A percentile compares a stretch with the other conserved stretches of the same genome.
Evolutionary conservation across 208 protist genomes (phyloP).

Genomic region (Histomonas meleagridis): DNA sequence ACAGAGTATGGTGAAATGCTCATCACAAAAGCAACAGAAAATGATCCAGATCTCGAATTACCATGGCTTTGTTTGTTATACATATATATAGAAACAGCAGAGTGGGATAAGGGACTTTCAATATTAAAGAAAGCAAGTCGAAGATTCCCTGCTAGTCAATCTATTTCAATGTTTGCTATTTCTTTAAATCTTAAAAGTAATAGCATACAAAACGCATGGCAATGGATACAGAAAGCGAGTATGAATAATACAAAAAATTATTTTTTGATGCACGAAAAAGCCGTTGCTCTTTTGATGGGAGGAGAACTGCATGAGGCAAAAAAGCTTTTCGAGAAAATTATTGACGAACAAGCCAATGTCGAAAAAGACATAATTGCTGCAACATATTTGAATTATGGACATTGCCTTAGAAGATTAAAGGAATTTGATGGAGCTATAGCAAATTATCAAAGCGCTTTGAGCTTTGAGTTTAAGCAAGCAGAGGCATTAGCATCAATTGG

Average conservation of each 20-base stretch:
- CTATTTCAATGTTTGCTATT: slow-evolving; percentile 7
- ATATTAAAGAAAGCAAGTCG: neutral
- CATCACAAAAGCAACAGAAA: neutral
- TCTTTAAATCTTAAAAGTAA: neutral
- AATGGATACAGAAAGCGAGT: neutral
- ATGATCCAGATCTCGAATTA: neutral
- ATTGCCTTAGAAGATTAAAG: neutral
- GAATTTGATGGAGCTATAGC: neutral
- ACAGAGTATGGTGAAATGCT: neutral
- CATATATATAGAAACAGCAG: neutral
- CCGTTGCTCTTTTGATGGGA: neutral
- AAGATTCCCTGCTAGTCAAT: neutral
- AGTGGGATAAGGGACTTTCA: neutral
- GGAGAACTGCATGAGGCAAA: neutral
- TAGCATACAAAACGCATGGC: neutral
- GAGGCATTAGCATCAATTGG: slow-evolving; percentile 11
- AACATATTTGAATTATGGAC: neutral
- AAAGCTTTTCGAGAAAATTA: neutral
- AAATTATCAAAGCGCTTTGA: neutral
- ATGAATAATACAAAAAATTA: neutral
- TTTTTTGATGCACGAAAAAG: neutral
- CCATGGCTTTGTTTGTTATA: neutral
- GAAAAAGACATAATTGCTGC: neutral
- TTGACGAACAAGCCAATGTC: neutral
- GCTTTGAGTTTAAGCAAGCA: neutral